phyloP scores from a whole-genome alignment of 768 basidiomycete species.

The Boletus rubescentipes region DNA sequence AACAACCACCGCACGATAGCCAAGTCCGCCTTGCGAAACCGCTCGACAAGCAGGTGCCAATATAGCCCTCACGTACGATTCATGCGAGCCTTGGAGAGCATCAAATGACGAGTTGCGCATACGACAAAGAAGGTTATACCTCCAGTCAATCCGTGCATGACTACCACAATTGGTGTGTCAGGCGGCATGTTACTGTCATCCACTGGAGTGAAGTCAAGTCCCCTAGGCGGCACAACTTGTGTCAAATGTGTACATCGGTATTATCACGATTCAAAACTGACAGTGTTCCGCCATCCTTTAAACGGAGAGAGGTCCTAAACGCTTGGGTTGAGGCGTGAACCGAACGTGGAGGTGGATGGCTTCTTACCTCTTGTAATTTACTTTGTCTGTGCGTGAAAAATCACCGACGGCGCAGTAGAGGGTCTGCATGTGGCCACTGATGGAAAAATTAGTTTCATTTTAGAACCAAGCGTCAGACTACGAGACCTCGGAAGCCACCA shows the following conservation, averaged over 20 bases:
- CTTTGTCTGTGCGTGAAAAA: constrained; percentile 31
- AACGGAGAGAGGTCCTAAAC: constrained; percentile 27
- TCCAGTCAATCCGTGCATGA: constrained; percentile 34
- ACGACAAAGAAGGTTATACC: constrained; percentile 18
- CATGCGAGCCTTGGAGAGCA: constrained; percentile 67
- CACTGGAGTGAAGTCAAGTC: constrained; percentile 34
- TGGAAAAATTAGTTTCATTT: constrained; percentile 14
- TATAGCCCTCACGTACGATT: constrained; percentile 85
- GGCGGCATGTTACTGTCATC: constrained; percentile 21
- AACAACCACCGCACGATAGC: constrained; percentile 86
- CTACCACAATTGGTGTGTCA: constrained; percentile 32
- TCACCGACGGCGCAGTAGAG: constrained; percentile 32
- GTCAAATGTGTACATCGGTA: not conserved
- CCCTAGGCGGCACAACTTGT: constrained; percentile 14
- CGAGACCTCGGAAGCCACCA: constrained; percentile 36
- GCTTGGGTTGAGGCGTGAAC: constrained; percentile 6
- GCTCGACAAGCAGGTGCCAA: constrained; percentile 71
- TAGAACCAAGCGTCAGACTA: not conserved
- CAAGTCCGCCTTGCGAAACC: constrained; percentile 78
- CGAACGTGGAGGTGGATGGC: not conserved
- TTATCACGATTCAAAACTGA: constrained; percentile 16
- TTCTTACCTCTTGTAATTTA: constrained; percentile 31
- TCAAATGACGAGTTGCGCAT: constrained; percentile 1
- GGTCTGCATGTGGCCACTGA: constrained; percentile 34
- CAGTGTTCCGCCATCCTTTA: constrained; percentile 35